phyloP scores from a whole-genome alignment of 108 stramenopile genomes.

The Cylindrotheca closterium region DNA sequence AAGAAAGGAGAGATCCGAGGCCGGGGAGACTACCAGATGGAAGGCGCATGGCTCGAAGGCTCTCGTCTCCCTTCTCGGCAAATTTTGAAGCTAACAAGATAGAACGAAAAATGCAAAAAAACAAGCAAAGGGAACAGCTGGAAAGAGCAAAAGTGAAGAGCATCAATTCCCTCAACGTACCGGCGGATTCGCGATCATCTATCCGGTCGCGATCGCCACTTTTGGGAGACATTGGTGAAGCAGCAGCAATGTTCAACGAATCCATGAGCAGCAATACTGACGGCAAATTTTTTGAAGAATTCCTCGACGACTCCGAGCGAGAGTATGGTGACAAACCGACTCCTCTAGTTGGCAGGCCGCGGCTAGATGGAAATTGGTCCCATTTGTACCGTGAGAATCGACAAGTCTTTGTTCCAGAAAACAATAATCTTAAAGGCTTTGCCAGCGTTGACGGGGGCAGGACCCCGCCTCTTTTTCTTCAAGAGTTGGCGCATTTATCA shows the following conservation, averaged over 20 bases:
- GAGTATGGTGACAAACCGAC: constrained; percentile 1
- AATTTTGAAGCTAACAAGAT: background rate
- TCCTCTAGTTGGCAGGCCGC: constrained; percentile 45
- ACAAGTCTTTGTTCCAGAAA: constrained; percentile 5
- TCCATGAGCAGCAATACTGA: background rate
- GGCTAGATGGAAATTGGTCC: constrained; percentile 69
- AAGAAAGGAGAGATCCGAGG: background rate
- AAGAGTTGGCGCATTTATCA: constrained; percentile 73
- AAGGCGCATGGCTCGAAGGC: background rate
- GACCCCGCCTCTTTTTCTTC: constrained; percentile 71
- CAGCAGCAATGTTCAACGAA: background rate
- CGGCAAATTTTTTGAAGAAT: constrained; percentile 1
- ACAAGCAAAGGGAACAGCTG: constrained; percentile 2
- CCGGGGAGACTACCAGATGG: background rate
- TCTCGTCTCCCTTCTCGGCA: background rate
- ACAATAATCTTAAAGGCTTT: constrained; percentile 41
- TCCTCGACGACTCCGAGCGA: background rate
- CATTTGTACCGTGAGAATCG: constrained; percentile 24
- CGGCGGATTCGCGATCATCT: background rate
- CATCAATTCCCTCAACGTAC: constrained; percentile 5
- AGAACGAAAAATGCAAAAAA: background rate
- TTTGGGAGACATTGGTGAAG: background rate
- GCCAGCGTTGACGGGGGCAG: constrained; percentile 54
- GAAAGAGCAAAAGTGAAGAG: constrained; percentile 11
- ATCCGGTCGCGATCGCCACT: background rate